Evolutionary conservation across 139 green algal genomes (phyloP).

Genomic region (Diplosphaera chodatii): DNA sequence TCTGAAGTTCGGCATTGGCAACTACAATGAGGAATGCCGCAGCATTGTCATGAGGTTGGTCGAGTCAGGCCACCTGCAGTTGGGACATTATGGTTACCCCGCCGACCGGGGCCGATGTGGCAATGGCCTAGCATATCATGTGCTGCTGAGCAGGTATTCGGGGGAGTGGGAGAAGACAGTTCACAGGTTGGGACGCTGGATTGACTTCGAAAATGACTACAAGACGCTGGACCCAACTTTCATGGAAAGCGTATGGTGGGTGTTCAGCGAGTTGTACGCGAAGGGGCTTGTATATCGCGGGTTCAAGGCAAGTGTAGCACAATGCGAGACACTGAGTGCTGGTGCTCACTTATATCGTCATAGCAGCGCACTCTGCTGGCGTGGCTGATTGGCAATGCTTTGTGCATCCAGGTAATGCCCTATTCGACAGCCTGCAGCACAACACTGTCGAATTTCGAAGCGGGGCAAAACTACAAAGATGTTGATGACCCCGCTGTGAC

Average conservation of each 20-base stretch:
- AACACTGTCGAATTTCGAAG: slow-evolving; percentile 97
- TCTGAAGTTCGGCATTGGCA: slow-evolving; percentile 88
- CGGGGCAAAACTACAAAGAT: slow-evolving; percentile 97
- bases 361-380: too few species aligned
- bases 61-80: too few species aligned
- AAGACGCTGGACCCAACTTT: slow-evolving; percentile 95
- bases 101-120: too few species aligned
- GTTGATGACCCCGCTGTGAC: slow-evolving; percentile 67
- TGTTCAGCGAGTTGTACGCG: slow-evolving; percentile 90
- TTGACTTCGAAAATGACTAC: slow-evolving; percentile 99
- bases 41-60: slow-evolving; percentile 96
- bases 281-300: slow-evolving; percentile 96
- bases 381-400: too few species aligned
- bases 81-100: too few species aligned
- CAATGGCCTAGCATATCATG: too few species aligned
- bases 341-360: too few species aligned
- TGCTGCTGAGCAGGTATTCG: slow-evolving; percentile 66
- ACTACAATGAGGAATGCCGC: slow-evolving; percentile 99
- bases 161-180: slow-evolving; percentile 94
- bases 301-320: slow-evolving; percentile 80
- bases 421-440: slow-evolving; percentile 94
- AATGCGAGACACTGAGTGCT: neutral
- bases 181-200: slow-evolving; percentile 92
- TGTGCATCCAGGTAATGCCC: slow-evolving; percentile 86
- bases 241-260: slow-evolving; percentile 98